Conservation (phyloP, 1,284 basidiomycete species). For the Sparassis latifolia region DNA sequence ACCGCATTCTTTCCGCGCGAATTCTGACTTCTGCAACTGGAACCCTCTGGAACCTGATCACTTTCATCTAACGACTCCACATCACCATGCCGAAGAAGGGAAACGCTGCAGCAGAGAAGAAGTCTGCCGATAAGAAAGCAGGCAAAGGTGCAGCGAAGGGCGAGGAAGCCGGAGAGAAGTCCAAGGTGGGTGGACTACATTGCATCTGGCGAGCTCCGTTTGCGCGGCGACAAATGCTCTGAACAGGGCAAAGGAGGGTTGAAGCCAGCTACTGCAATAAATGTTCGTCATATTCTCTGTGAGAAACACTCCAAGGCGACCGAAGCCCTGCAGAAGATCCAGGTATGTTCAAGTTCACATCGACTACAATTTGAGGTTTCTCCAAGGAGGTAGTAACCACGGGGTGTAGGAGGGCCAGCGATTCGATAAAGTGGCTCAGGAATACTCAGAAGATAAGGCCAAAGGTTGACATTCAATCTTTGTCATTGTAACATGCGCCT, state of each 20-base stretch:
- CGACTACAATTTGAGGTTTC: neutral
- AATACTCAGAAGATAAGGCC: slow-evolving; percentile 85
- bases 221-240: neutral
- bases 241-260: slow-evolving; percentile 45
- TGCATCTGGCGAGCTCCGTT: neutral
- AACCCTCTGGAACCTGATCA: too few relatives aligned
- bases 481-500: neutral
- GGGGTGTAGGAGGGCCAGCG: slow-evolving; percentile 55
- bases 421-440: slow-evolving; percentile 82
- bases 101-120: slow-evolving; percentile 25
- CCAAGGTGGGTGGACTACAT: slow-evolving; percentile 8
- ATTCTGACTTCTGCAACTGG: too few relatives aligned
- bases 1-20: too few relatives aligned
- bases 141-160: slow-evolving; percentile 27
- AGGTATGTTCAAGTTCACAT: slow-evolving; percentile 36
- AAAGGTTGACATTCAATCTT: slow-evolving; percentile 44
- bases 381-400: too few relatives aligned
- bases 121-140: slow-evolving; percentile 31
- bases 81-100: slow-evolving; percentile 48
- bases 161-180: slow-evolving; percentile 29
- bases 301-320: slow-evolving; percentile 76
- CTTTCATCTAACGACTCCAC: too few relatives aligned
- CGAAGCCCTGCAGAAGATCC: slow-evolving; percentile 72
- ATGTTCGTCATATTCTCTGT: slow-evolving; percentile 81
- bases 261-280: slow-evolving; percentile 74